phyloP scores from a whole-genome alignment of 805 yeast species.

The Candida arabinofermentans region DNA sequence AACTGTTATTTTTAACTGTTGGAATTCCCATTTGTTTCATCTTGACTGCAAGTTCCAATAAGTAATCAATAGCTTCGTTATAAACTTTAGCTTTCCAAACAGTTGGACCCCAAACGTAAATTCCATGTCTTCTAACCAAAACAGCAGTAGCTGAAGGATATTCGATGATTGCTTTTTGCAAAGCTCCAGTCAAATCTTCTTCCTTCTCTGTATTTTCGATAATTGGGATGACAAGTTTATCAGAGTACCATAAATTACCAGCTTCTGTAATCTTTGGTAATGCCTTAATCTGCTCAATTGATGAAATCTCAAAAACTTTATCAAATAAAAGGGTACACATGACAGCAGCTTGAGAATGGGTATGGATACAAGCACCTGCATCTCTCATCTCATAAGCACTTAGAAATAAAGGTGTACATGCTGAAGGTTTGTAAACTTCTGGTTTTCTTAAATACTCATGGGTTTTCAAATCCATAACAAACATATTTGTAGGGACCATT shows the following conservation, averaged over 20 bases:
- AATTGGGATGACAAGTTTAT: slow-evolving; percentile 79
- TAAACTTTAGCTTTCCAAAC: slow-evolving; percentile 91
- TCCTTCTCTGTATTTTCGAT: slow-evolving; percentile 89
- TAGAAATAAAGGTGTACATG: slow-evolving; percentile 86
- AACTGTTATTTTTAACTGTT: slow-evolving; percentile 29
- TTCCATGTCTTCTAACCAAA: slow-evolving; percentile 88
- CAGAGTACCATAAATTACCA: slow-evolving; percentile 69
- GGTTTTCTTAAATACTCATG: slow-evolving; percentile 60
- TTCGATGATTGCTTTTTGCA: slow-evolving; percentile 57
- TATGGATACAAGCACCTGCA: slow-evolving; percentile 92
- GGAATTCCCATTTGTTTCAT: slow-evolving; percentile 72
- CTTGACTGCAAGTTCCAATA: slow-evolving; percentile 78
- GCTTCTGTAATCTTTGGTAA: slow-evolving; percentile 64
- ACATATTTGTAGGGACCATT: slow-evolving; percentile 76
- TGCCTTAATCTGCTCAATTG: slow-evolving; percentile 92
- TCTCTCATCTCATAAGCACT: slow-evolving; percentile 60
- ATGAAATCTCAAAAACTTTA: slow-evolving; percentile 67
- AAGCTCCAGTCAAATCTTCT: slow-evolving; percentile 68
- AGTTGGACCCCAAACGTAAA: slow-evolving; percentile 93
- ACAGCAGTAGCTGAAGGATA: slow-evolving; percentile 84
- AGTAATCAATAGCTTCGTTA: slow-evolving; percentile 89
- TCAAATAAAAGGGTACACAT: slow-evolving; percentile 69
- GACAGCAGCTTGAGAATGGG: slow-evolving; percentile 89
- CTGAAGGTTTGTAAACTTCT: slow-evolving; percentile 72
- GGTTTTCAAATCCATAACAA: slow-evolving; percentile 60